Conservation (phyloP, 1,139 yeast species). For the Hansenula lynferdii region DNA sequence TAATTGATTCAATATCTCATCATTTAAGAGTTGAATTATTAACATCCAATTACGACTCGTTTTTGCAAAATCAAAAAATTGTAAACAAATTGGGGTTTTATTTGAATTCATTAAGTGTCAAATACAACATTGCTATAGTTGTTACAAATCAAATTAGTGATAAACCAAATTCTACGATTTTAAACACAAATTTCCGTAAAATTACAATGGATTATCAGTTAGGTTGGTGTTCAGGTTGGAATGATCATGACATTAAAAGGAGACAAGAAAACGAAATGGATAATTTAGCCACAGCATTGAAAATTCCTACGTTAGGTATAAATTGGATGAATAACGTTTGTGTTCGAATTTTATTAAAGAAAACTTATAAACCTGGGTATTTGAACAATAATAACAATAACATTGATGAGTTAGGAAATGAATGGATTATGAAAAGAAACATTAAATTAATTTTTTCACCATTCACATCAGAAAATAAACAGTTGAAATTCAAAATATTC, state of each 20-base stretch:
- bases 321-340: conserved; percentile 37
- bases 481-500: conserved; percentile 24
- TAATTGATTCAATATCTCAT: conserved; percentile 84
- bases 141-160: conserved; percentile 82
- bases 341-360: conserved; percentile 33
- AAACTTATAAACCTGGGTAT: conserved; percentile 21
- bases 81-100: conserved; percentile 41
- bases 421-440: conserved; percentile 23
- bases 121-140: conserved; percentile 54
- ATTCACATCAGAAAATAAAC: conserved; percentile 14
- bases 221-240: conserved; percentile 80
- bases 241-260: conserved; percentile 29
- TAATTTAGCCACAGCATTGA: too few species aligned
- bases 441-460: conserved; percentile 36
- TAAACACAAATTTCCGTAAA: conserved; percentile 25
- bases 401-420: conserved; percentile 10
- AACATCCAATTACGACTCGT: conserved; percentile 30
- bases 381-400: neutral
- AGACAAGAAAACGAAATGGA: conserved; percentile 6
- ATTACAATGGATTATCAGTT: conserved; percentile 62
- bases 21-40: conserved; percentile 68
- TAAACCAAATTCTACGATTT: conserved; percentile 30
- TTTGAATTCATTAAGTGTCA: conserved; percentile 45
- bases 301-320: conserved; percentile 40
- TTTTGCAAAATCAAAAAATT: conserved; percentile 37